Evolutionary conservation across 2,329 filamentous ascomycete species (phyloP).

Genomic region (Thermothelomyces thermophilus): DNA sequence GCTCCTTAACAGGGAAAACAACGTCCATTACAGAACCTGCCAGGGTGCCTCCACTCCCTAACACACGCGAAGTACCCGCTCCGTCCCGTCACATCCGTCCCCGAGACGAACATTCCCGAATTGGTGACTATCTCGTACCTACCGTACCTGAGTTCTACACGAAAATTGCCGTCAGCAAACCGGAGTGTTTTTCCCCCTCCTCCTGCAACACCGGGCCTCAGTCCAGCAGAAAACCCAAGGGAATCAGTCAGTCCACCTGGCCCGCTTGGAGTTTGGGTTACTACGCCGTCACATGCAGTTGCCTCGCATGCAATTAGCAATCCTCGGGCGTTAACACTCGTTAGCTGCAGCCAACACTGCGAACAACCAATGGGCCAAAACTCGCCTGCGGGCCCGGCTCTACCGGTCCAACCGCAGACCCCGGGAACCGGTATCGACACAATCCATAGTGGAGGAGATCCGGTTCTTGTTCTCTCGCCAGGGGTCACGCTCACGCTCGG

Average conservation of each 20-base stretch:
- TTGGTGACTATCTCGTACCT: too few relatives aligned
- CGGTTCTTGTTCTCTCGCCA: constrained; percentile 19
- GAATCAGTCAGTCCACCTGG: neutral
- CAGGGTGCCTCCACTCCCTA: neutral
- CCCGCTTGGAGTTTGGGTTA: neutral
- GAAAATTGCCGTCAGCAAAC: neutral
- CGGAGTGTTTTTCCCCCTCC: neutral
- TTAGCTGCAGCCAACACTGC: neutral
- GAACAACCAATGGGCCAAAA: constrained; percentile 9
- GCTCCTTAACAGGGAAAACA: constrained; percentile 4
- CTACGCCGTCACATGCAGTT: constrained; percentile 6
- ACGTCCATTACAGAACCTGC: neutral
- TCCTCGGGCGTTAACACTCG: neutral
- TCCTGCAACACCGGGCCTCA: neutral
- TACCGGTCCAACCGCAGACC: neutral
- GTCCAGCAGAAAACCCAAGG: neutral
- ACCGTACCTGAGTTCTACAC: neutral
- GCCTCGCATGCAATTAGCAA: neutral
- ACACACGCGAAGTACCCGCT: constrained; percentile 4
- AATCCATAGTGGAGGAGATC: neutral
- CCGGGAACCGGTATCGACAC: neutral
- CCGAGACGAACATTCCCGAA: too few relatives aligned
- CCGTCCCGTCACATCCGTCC: constrained; percentile 8
- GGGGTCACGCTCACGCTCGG: constrained; percentile 20
- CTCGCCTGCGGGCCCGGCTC: constrained; percentile 4